Base-by-base conservation (phyloP, 1,284 basidiomycete genomes). In the Ceratobasidium sp. region DNA sequence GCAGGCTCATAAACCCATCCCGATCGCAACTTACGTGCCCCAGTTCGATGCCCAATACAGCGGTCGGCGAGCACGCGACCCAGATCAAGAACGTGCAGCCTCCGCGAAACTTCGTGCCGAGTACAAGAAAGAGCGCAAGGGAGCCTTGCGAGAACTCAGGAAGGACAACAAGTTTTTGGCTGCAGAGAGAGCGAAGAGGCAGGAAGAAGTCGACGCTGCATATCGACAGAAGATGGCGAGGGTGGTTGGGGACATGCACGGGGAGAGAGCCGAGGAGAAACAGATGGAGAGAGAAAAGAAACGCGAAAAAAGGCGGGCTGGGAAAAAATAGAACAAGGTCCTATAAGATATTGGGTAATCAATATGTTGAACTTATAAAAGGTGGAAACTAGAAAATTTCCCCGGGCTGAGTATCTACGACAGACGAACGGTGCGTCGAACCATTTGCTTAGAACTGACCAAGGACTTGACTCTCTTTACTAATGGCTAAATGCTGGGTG, bases 111-210 rank as follows among this genome's bases (percentile, higher is more conserved):
- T 99, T 82, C 93, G 94, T 69, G 90, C 92, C 51, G 91, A 97
- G 85, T 93, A 96, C 88, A 98, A 98, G 87, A 94, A 99, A 87
- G 98, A 99, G 87, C 90, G 91, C 84, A 99, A 99, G 88, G 97
- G 98, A 46, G 98, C 98, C 1, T 96, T 99, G 80, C 90, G 97
- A 77, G 98, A 99, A 84, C 88, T 99, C 78, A 92, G 98, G 80
- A 98, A 98, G 88, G 98, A 99, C 85, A 93, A 95, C 80, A 90
- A 91, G 80, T 99, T 99, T 90, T 88, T 99, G 85, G 97, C 98
- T 12, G 89, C 89, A 67, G 95, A 97, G 83, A 91, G 95, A 83
- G 93, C 95, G 82, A 91, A 92, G 86, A 92, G 93, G 84, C 94
- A 96, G 86, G 89, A 90, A 84, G 92, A 93, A 85, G 96, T 96